These are phyloP conservation scores for Xerocomellus dryophilus DNA, from an alignment of 768 basidiomycete species.

Conservation along the genomic window DNA sequence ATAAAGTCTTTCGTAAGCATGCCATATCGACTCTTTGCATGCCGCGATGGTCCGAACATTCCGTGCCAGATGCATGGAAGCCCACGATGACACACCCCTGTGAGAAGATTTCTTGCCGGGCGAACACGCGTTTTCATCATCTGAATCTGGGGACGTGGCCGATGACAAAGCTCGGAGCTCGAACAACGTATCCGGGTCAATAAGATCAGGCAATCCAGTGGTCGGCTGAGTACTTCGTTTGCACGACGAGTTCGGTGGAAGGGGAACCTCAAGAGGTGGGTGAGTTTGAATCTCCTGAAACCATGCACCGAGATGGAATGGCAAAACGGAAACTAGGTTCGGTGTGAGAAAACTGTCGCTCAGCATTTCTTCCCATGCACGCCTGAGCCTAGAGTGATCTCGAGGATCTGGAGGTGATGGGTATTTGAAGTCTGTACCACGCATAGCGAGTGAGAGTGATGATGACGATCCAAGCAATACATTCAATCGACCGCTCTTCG, in stretches of 20 bases:
- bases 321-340: constrained; percentile 55
- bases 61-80: constrained; percentile 65
- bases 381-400: constrained; percentile 59
- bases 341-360: constrained; percentile 52
- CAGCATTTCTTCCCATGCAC: constrained; percentile 70
- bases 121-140: constrained; percentile 24
- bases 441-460: constrained; percentile 21
- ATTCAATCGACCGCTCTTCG: constrained; percentile 14
- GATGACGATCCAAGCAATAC: constrained; percentile 15
- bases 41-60: constrained; percentile 53
- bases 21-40: constrained; percentile 71
- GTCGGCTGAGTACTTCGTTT: constrained; percentile 19
- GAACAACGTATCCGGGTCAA: constrained; percentile 33
- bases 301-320: constrained; percentile 60
- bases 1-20: constrained; percentile 53
- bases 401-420: constrained; percentile 43
- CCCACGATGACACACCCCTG: constrained; percentile 41
- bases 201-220: constrained; percentile 17
- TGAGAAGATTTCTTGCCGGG: constrained; percentile 19
- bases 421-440: constrained; percentile 7
- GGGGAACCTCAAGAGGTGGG: constrained; percentile 46
- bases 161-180: constrained; percentile 30
- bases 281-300: constrained; percentile 54
- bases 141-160: constrained; percentile 21
- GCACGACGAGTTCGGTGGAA: constrained; percentile 50